These are phyloP conservation scores for Gossypium stocksii DNA, from an alignment of 345 rosid genomes.

Conservation along the genomic window DNA sequence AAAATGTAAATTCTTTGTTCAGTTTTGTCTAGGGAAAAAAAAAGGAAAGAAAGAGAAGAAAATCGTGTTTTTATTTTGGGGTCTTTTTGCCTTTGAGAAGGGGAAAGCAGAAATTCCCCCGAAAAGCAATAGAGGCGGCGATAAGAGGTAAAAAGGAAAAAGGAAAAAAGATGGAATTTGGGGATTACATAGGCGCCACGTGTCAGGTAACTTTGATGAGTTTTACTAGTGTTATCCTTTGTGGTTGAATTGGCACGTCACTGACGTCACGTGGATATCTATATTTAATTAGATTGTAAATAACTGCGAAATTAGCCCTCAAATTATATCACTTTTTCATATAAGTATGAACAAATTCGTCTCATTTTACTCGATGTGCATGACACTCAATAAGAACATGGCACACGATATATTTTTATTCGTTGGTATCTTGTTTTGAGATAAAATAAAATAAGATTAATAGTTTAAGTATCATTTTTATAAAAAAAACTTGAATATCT, in stretches of 20 bases:
- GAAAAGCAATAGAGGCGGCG: constrained; percentile 9
- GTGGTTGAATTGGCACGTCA: neutral
- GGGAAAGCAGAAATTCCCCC: neutral
- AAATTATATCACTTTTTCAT: too few relatives aligned
- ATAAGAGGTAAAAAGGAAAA: neutral
- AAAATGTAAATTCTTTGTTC: neutral
- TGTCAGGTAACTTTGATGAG: neutral
- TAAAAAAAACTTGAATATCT: too few relatives aligned
- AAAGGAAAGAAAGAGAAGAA: too few relatives aligned
- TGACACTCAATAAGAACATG: too few relatives aligned
- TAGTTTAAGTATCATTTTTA: too few relatives aligned
- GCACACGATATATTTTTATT: too few relatives aligned
- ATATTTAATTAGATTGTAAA: neutral
- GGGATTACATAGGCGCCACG: constrained; percentile 3
- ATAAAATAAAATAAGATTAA: too few relatives aligned
- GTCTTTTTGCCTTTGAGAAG: neutral
- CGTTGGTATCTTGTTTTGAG: too few relatives aligned
- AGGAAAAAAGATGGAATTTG: neutral
- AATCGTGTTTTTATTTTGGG: neutral
- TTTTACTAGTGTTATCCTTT: neutral
- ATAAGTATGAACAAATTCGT: too few relatives aligned
- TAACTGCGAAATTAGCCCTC: too few relatives aligned
- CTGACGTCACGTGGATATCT: neutral
- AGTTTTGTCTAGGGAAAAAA: neutral
- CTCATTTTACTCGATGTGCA: too few relatives aligned